Percentiles rank a stretch among this genome's conserved stretches.
Evolutionary conservation across 345 rosid genomes (phyloP).

Genomic region (Nephelium lappaceum): DNA sequence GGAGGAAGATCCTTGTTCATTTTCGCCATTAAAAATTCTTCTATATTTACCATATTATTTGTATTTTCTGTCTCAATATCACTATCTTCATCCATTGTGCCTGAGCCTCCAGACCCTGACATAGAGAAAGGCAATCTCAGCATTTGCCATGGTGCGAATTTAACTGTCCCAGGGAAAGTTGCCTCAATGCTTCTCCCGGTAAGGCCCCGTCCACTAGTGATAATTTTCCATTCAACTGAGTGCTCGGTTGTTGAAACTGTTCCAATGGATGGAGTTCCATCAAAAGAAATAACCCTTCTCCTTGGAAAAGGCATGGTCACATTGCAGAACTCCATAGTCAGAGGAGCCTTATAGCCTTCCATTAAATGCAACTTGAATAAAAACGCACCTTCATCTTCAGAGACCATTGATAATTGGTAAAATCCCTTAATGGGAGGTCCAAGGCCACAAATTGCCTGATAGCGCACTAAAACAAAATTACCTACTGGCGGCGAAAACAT

Average conservation of each 20-base stretch:
- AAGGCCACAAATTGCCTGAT: conserved; percentile 72
- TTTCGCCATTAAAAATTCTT: conserved; percentile 81
- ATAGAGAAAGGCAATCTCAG: conserved; percentile 44
- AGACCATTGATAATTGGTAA: conserved; percentile 96
- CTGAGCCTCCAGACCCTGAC: conserved; percentile 33
- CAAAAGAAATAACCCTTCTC: conserved; percentile 73
- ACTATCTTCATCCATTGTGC: conserved; percentile 69
- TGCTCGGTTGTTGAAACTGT: conserved; percentile 75
- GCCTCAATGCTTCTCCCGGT: conserved; percentile 82
- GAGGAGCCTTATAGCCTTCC: conserved; percentile 87
- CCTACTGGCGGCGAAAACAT: conserved; percentile 90
- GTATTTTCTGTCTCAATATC: conserved; percentile 63
- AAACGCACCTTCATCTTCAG: conserved; percentile 96
- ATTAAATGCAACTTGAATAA: conserved; percentile 78
- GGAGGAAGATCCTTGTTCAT: conserved; percentile 86
- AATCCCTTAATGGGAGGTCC: conserved; percentile 93
- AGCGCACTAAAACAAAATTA: conserved; percentile 79
- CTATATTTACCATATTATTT: conserved; percentile 70
- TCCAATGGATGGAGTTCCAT: conserved; percentile 91
- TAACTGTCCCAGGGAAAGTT: conserved; percentile 88
- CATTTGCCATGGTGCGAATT: conserved; percentile 79
- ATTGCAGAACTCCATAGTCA: conserved; percentile 86
- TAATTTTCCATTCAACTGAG: conserved; percentile 88
- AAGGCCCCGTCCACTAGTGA: conserved; percentile 74
- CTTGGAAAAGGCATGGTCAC: conserved; percentile 91